These are phyloP conservation scores for Diaporthe amygdali DNA, from an alignment of 2,329 filamentous ascomycete species.

Conservation along the genomic window DNA sequence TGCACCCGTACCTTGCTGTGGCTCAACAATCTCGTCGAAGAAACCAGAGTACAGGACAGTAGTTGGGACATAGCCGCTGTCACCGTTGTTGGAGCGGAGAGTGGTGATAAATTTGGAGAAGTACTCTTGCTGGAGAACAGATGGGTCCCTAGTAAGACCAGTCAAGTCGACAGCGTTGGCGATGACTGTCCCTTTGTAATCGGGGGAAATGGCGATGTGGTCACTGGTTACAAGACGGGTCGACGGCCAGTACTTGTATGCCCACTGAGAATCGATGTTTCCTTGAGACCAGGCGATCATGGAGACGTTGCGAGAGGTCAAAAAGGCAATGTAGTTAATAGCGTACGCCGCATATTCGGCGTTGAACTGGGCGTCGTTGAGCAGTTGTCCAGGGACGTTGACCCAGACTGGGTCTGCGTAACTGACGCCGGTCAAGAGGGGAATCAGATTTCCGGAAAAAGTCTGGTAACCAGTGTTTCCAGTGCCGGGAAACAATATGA, in stretches of 20 bases:
- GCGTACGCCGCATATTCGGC: conserved; percentile 63
- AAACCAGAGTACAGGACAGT: conserved; percentile 52
- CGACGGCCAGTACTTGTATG: conserved; percentile 61
- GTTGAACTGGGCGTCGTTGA: conserved; percentile 55
- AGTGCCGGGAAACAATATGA: conserved; percentile 60
- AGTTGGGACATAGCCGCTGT: conserved; percentile 59
- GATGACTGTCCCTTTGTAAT: conserved; percentile 44
- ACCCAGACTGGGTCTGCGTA: conserved; percentile 59
- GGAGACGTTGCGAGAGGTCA: conserved; percentile 38
- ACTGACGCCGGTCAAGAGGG: conserved; percentile 46
- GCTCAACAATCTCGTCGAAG: conserved; percentile 56
- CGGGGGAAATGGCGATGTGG: conserved; percentile 56
- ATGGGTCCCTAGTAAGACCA: conserved; percentile 32
- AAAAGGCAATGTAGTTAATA: conserved; percentile 55
- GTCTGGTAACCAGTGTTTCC: conserved; percentile 50
- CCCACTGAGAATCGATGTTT: conserved; percentile 60
- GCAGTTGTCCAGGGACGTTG: conserved; percentile 54
- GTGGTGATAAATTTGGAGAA: conserved; percentile 47
- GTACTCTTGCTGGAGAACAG: conserved; percentile 53
- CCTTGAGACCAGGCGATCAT: conserved; percentile 63
- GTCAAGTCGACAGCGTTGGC: conserved; percentile 7
- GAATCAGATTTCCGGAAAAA: conserved; percentile 53
- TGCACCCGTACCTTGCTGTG: conserved; percentile 49
- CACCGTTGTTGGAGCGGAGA: conserved; percentile 49
- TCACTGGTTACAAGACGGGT: conserved; percentile 50